These are phyloP conservation scores for Metarhizium rileyi DNA, from an alignment of 2,329 filamentous ascomycete genomes.

Conservation along the genomic window DNA sequence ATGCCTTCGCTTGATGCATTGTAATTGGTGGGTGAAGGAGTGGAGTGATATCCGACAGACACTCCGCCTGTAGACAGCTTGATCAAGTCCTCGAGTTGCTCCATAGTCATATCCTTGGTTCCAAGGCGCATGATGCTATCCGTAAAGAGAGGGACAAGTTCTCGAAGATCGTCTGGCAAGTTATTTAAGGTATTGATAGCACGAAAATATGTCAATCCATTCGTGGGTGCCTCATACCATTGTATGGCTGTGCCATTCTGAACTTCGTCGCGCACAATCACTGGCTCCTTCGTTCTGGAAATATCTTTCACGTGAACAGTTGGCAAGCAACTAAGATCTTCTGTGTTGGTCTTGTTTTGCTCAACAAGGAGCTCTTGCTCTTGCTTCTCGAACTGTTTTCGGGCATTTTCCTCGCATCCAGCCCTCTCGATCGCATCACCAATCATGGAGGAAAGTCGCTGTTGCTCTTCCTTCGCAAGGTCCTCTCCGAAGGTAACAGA, in stretches of 20 bases:
- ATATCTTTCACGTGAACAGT: slow-evolving; percentile 87
- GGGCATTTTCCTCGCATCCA: slow-evolving; percentile 61
- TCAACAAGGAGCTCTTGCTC: slow-evolving; percentile 73
- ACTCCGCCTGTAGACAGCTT: slow-evolving; percentile 94
- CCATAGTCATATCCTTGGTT: slow-evolving; percentile 80
- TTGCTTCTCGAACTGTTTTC: slow-evolving; percentile 61
- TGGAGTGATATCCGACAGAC: slow-evolving; percentile 74
- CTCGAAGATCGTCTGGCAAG: slow-evolving; percentile 73
- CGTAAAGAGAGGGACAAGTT: slow-evolving; percentile 81
- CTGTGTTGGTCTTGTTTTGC: slow-evolving; percentile 73
- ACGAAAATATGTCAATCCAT: slow-evolving; percentile 92
- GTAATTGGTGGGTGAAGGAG: slow-evolving; percentile 65
- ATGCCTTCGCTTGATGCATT: slow-evolving; percentile 69
- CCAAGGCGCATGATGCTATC: slow-evolving; percentile 90
- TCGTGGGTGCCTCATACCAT: slow-evolving; percentile 88
- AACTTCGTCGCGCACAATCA: slow-evolving; percentile 52
- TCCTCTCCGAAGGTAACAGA: slow-evolving; percentile 65
- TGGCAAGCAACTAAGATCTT: slow-evolving; percentile 80
- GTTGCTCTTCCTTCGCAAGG: slow-evolving; percentile 65
- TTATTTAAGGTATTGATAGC: slow-evolving; percentile 72
- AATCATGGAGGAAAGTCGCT: slow-evolving; percentile 67
- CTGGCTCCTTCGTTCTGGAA: slow-evolving; percentile 59
- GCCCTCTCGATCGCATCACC: slow-evolving; percentile 56
- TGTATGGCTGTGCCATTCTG: slow-evolving; percentile 62
- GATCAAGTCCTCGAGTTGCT: slow-evolving; percentile 89